These are phyloP conservation scores for Solanum hybrid DNA, from an alignment of 305 asterid genomes.

Conservation along the genomic window DNA sequence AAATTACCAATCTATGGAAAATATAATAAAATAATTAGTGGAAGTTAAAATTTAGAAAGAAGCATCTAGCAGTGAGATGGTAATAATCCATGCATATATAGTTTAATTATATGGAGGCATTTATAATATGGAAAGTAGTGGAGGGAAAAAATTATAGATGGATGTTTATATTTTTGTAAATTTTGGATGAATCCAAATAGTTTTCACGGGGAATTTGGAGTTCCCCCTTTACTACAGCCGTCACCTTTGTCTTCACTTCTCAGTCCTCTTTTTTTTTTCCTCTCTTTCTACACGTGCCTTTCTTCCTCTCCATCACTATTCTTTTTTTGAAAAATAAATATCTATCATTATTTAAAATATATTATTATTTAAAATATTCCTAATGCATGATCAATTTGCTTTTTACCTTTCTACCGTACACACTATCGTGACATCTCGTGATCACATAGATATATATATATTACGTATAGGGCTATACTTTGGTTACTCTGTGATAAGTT, in stretches of 20 bases:
- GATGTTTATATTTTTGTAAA: constrained; percentile 30
- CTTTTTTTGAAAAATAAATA: background rate
- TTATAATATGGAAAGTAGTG: constrained; percentile 42
- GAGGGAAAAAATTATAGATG: constrained; percentile 11
- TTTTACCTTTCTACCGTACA: constrained; percentile 1
- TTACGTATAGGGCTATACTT: background rate
- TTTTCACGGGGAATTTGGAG: constrained; percentile 94
- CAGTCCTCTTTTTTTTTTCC: constrained; percentile 34
- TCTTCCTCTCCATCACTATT: constrained; percentile 7
- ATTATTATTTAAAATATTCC: background rate
- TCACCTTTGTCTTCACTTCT: constrained; percentile 31
- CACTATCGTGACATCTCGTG: constrained; percentile 1
- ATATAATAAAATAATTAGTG: background rate
- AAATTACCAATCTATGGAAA: background rate
- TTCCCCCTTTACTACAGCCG: constrained; percentile 67
- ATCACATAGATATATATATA: background rate
- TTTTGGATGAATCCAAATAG: constrained; percentile 56
- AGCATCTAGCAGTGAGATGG: background rate
- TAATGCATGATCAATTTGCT: background rate
- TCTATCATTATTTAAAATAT: background rate
- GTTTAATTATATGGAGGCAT: constrained; percentile 18
- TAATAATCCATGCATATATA: constrained; percentile 4
- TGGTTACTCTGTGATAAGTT: background rate
- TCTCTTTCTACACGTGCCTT: constrained; percentile 71
- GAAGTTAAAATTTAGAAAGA: background rate